phyloP scores from a whole-genome alignment of 2,329 filamentous ascomycete species.

The Coniella vitis region DNA sequence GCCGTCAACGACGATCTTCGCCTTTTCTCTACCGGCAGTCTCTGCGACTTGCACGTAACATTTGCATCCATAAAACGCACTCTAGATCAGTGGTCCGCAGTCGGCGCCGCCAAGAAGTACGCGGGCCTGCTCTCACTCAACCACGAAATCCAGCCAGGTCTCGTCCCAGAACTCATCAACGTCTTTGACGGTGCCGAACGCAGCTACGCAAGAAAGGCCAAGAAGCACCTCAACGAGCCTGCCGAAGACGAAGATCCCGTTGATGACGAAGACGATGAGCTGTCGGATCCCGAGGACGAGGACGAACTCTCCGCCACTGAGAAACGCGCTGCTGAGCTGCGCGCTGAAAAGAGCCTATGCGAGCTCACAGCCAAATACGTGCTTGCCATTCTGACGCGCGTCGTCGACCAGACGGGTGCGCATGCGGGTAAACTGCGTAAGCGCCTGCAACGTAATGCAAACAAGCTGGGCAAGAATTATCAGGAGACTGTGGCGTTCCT shows the following conservation, averaged over 20 bases:
- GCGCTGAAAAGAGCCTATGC: constrained; percentile 80
- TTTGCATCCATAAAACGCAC: constrained; percentile 65
- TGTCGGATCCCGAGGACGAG: constrained; percentile 51
- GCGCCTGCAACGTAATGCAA: constrained; percentile 71
- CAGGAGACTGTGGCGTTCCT: constrained; percentile 77
- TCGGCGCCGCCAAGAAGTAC: constrained; percentile 33
- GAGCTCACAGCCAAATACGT: constrained; percentile 81
- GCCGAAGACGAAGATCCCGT: constrained; percentile 68
- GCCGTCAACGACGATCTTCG: constrained; percentile 71
- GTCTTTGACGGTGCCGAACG: constrained; percentile 75
- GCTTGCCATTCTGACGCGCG: constrained; percentile 66
- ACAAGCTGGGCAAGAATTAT: constrained; percentile 76
- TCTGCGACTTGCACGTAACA: constrained; percentile 76
- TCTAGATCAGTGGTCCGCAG: constrained; percentile 37
- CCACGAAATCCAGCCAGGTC: constrained; percentile 58
- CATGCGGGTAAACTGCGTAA: constrained; percentile 58
- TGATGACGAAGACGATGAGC: constrained; percentile 57
- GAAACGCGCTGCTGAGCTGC: constrained; percentile 57
- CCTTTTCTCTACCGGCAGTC: constrained; percentile 64
- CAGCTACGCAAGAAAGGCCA: constrained; percentile 64
- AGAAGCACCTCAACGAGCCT: constrained; percentile 55
- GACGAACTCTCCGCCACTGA: constrained; percentile 50
- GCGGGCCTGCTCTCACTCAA: constrained; percentile 55
- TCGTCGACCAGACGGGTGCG: constrained; percentile 60
- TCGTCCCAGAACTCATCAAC: constrained; percentile 62